A percentile compares a stretch with the other conserved stretches of the same genome.
These are phyloP conservation scores for Cyanophora paradoxa DNA, from an alignment of 78 protist species.

Conservation along the genomic window DNA sequence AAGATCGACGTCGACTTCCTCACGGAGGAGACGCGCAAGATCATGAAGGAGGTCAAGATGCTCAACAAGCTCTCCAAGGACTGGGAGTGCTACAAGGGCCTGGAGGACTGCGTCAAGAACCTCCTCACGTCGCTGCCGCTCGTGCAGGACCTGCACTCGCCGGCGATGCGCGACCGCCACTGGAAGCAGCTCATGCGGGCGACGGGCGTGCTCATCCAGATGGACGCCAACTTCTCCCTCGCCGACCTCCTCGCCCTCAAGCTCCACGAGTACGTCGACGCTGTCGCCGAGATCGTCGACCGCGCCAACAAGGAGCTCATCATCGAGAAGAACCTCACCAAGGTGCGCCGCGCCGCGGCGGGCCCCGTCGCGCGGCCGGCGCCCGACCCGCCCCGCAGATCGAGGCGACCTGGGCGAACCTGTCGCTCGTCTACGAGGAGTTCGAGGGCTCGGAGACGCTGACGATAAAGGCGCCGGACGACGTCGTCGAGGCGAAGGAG, in stretches of 20 bases:
- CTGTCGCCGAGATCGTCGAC: constrained; percentile 40
- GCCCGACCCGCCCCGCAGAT: too few species aligned
- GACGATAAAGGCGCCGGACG: constrained; percentile 34
- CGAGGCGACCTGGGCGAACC: constrained; percentile 9
- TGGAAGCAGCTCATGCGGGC: constrained; percentile 69
- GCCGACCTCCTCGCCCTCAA: constrained; percentile 48
- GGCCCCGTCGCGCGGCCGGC: too few species aligned
- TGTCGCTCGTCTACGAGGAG: constrained; percentile 9
- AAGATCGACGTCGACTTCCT: constrained; percentile 50
- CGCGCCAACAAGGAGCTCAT: constrained; percentile 40
- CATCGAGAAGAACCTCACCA: constrained; percentile 38
- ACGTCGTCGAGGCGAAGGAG: constrained; percentile 46
- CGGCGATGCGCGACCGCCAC: constrained; percentile 76
- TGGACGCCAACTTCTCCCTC: constrained; percentile 49
- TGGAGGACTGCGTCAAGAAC: constrained; percentile 40
- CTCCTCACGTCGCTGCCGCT: constrained; percentile 58
- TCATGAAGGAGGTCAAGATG: constrained; percentile 12
- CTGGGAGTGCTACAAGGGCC: constrained; percentile 37
- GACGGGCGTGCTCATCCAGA: constrained; percentile 22
- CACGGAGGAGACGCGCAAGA: constrained; percentile 39
- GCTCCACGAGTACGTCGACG: constrained; percentile 49
- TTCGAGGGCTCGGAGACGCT: constrained; percentile 13
- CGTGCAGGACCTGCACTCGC: constrained; percentile 52
- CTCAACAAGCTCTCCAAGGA: constrained; percentile 18
- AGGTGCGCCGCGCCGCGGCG: too few species aligned